These are phyloP conservation scores for Daedaleopsis sinensis DNA, from an alignment of 768 basidiomycete genomes.

Conservation along the genomic window DNA sequence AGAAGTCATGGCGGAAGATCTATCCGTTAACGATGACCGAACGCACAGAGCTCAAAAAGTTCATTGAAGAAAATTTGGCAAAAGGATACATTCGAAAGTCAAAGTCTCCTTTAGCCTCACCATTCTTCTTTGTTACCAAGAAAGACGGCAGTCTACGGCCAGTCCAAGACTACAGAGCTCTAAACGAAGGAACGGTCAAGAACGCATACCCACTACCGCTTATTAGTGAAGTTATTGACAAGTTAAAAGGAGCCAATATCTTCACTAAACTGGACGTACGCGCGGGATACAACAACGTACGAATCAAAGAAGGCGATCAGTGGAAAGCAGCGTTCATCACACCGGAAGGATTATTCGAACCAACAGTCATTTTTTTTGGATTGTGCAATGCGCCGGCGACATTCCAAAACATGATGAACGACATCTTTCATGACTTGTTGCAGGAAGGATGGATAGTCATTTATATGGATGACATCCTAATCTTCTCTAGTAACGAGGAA, in stretches of 20 bases:
- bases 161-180: constrained; percentile 30
- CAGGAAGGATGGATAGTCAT: constrained; percentile 39
- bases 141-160: constrained; percentile 30
- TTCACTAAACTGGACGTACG: constrained; percentile 36
- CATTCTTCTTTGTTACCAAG: constrained; percentile 35
- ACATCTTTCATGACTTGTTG: constrained; percentile 37
- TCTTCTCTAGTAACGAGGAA: constrained; percentile 18
- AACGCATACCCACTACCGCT: constrained; percentile 37
- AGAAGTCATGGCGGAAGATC: constrained; percentile 8
- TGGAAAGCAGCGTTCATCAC: constrained; percentile 46
- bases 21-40: constrained; percentile 21
- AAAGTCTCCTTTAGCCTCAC: constrained; percentile 26
- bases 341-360: constrained; percentile 42
- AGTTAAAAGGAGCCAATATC: constrained; percentile 21
- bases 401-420: constrained; percentile 40
- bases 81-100: constrained; percentile 27
- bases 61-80: constrained; percentile 24
- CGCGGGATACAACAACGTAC: constrained; percentile 39
- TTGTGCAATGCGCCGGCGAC: constrained; percentile 39
- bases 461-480: constrained; percentile 47
- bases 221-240: constrained; percentile 32
- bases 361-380: constrained; percentile 42
- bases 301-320: constrained; percentile 44
- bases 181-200: constrained; percentile 39
- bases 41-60: constrained; percentile 19